These are phyloP conservation scores for Periconia sp. DNA, from an alignment of 2,329 filamentous ascomycete genomes.

Conservation along the genomic window DNA sequence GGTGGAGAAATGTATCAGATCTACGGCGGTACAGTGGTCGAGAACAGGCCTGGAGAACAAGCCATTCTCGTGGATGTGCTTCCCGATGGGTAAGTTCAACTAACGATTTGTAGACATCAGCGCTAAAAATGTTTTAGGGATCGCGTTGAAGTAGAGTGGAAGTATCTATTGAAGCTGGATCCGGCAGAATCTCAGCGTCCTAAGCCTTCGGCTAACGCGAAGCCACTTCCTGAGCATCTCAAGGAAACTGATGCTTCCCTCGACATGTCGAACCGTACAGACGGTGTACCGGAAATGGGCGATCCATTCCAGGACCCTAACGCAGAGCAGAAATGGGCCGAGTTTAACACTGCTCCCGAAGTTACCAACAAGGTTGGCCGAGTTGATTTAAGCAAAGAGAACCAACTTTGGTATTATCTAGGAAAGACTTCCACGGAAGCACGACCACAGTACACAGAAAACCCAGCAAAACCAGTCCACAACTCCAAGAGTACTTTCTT, in stretches of 20 bases:
- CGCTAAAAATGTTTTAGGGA: conserved; percentile 53
- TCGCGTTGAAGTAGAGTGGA: conserved; percentile 78
- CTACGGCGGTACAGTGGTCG: conserved; percentile 83
- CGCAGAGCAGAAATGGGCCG: conserved; percentile 54
- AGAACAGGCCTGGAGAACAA: conserved; percentile 77
- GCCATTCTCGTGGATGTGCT: conserved; percentile 79
- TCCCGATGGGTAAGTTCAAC: conserved; percentile 71
- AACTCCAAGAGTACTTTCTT: conserved; percentile 73
- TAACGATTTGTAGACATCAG: background rate
- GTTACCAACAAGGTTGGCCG: conserved; percentile 60
- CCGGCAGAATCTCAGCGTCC: conserved; percentile 69
- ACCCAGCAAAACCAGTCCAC: conserved; percentile 62
- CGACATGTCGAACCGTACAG: conserved; percentile 50
- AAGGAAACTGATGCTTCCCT: conserved; percentile 50
- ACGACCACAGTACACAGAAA: conserved; percentile 86
- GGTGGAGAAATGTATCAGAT: conserved; percentile 79
- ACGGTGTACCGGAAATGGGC: conserved; percentile 52
- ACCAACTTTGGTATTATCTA: conserved; percentile 87
- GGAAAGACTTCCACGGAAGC: conserved; percentile 85
- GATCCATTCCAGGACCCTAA: conserved; percentile 52
- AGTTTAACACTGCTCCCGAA: conserved; percentile 65
- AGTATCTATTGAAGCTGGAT: conserved; percentile 76
- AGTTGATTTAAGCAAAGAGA: conserved; percentile 70
- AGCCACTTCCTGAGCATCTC: conserved; percentile 65
- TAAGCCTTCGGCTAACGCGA: conserved; percentile 73